Evolutionary conservation across 2,329 filamentous ascomycete genomes (phyloP), one percentile per base, ranked within the genome.

Genomic region (Cyphellophora europaea): DNA sequence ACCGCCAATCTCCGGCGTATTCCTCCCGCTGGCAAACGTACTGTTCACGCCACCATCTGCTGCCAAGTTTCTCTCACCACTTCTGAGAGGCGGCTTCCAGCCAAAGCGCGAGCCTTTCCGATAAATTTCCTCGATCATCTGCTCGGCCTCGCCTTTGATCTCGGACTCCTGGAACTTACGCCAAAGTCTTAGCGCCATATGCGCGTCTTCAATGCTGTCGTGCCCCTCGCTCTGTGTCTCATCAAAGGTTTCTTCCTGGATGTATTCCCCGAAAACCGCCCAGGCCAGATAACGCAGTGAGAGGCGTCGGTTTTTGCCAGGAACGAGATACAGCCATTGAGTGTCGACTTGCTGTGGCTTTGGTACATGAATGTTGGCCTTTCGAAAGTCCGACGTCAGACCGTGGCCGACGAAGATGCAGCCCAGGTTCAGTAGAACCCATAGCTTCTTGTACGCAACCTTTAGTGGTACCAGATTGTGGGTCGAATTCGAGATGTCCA

Each of bases 311-410:
- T 85, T 73, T 19, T 86, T 80, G 11, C 75, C 71, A 37, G 81
- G 77, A 39, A 93, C 77, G 59, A 83, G 93, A 65, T 93, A 96
- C 2, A 94, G 70, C 44, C 93, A 82, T 47, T 88, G 87, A 0
- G 93, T 98, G 59, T 98, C 91, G 36, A 98, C 86, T 21, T 94
- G 82, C 56, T 98, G 91, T 3, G 74, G 61, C 54, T 81, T 84
- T 2, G 93, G 91, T 0, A 98, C 82, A 56, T 95, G 85, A 37
- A 98, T 95, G 58, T 98, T 98, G 61, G 94, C 93, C 37, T 93
- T 93, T 35, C 91, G 85, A 63, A 98, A 96, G 59, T 98, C 91
- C 49, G 91, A 89, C 47, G 85, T 85, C 27, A 98, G 69, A 3
- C 89, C 89, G 53, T 98, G 91, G 2, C 91, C 91, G 4, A 98